A percentile compares a stretch with the other conserved stretches of the same genome.
Conservation (phyloP, 306 rosid species). For the Malus domestica region ASM211411v1 NC_041803.1:20057501-20058000, state of each 20-base stretch:
- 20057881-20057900: neutral
- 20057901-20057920: neutral
- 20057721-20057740: too few relatives aligned
- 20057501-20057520: constrained; percentile 23
- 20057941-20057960: neutral
- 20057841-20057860: too few relatives aligned
- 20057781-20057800: too few relatives aligned
- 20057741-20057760: too few relatives aligned
- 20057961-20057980: neutral
- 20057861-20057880: too few relatives aligned
- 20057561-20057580: constrained; percentile 16
- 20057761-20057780: too few relatives aligned
- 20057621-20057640: constrained; percentile 43
- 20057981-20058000: constrained; percentile 40
- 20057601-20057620: constrained; percentile 26
- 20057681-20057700: too few relatives aligned
- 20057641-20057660: neutral
- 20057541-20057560: constrained; percentile 34
- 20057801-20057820: too few relatives aligned
- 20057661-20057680: too few relatives aligned
- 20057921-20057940: neutral
- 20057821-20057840: too few relatives aligned
- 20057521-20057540: constrained; percentile 70
- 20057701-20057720: too few relatives aligned
- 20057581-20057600: neutral